Evolutionary conservation across 2,329 filamentous ascomycete genomes (phyloP).

Genomic region (Hymenoscyphus scutula): DNA sequence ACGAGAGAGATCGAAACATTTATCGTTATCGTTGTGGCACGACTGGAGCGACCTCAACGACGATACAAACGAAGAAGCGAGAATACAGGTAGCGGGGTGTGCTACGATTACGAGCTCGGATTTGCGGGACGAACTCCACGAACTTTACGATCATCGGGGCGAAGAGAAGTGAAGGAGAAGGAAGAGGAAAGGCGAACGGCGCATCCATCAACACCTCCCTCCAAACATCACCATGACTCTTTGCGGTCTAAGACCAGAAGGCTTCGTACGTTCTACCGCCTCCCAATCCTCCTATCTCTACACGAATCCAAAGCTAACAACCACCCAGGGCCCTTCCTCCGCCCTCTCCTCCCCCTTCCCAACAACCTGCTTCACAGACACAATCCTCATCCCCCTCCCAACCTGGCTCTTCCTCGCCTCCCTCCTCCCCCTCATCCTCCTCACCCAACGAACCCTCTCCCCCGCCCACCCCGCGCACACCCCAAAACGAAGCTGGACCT

Average conservation of each 20-base stretch:
- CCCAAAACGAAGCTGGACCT: slow-evolving; percentile 24
- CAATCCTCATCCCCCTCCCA: slow-evolving; percentile 38
- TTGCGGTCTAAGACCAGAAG: slow-evolving; percentile 36
- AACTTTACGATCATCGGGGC: neutral
- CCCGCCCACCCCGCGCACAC: slow-evolving; percentile 25
- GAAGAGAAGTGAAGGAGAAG: neutral
- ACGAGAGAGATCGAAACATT: neutral
- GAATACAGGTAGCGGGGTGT: neutral
- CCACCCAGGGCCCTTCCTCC: slow-evolving; percentile 34
- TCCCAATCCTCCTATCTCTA: neutral
- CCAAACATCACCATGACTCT: slow-evolving; percentile 19
- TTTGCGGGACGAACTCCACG: neutral
- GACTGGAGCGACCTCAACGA: neutral
- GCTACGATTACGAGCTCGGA: neutral
- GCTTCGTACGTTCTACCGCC: slow-evolving; percentile 32
- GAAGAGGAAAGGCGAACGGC: neutral
- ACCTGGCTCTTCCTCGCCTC: slow-evolving; percentile 35
- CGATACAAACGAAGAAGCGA: neutral
- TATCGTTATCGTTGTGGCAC: neutral
- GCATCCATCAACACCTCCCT: neutral
- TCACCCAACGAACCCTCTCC: slow-evolving; percentile 21
- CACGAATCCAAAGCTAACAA: slow-evolving; percentile 7
- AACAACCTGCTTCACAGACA: slow-evolving; percentile 40
- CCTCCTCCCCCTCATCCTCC: slow-evolving; percentile 29
- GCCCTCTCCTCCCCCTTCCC: slow-evolving; percentile 35